phyloP scores from a whole-genome alignment of 768 basidiomycete genomes.

The Boletus edulis region DNA sequence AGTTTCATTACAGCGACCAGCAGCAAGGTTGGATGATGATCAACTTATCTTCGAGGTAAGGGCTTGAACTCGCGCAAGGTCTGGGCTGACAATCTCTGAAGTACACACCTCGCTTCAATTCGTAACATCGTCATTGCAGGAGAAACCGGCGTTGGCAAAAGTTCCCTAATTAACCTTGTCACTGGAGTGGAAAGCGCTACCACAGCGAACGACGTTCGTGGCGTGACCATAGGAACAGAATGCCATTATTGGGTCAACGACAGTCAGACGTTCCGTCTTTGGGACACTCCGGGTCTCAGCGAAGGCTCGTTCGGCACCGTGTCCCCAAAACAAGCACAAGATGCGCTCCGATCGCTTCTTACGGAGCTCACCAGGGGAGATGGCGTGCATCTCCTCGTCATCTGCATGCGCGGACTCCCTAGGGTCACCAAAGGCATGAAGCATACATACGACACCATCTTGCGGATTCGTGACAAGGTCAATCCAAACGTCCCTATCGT shows the following conservation, averaged over 20 bases:
- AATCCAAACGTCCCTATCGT: conserved; percentile 21
- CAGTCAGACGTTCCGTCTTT: conserved; percentile 24
- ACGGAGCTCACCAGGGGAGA: conserved; percentile 17
- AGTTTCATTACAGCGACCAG: background rate
- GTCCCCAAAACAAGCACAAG: conserved; percentile 21
- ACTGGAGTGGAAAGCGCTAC: conserved; percentile 20
- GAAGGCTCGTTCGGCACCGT: conserved; percentile 26
- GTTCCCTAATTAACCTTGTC: conserved; percentile 31
- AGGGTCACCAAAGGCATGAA: conserved; percentile 27
- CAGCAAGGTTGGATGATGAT: conserved; percentile 6
- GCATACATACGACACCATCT: conserved; percentile 24
- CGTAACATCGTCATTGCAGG: conserved; percentile 30
- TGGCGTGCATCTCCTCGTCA: conserved; percentile 25
- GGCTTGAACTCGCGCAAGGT: background rate
- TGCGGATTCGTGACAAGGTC: conserved; percentile 18
- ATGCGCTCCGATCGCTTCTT: conserved; percentile 26
- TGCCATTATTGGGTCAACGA: conserved; percentile 15
- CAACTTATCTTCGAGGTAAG: conserved; percentile 5
- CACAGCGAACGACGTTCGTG: conserved; percentile 21
- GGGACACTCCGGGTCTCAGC: conserved; percentile 33
- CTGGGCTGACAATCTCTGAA: conserved; percentile 7
- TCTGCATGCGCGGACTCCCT: conserved; percentile 28
- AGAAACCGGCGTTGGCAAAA: conserved; percentile 32
- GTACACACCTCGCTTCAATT: conserved; percentile 10
- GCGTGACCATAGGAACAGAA: conserved; percentile 22